Evolutionary conservation across 2,329 filamentous ascomycete genomes (phyloP), one percentile per base, ranked within the genome.

Genomic region (Chaetomium strumarium): DNA sequence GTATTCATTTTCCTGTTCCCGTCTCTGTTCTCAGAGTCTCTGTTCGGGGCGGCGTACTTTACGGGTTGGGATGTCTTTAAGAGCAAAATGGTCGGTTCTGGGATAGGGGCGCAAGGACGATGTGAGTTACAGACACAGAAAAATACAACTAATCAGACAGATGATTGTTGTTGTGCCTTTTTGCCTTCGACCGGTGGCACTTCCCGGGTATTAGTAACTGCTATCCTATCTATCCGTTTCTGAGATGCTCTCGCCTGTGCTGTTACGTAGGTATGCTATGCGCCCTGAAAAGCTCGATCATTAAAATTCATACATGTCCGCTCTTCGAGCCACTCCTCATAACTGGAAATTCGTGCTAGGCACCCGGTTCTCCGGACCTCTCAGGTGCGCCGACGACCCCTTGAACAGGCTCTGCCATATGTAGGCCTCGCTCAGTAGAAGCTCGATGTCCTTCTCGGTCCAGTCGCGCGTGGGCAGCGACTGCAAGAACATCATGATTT

Each of bases 401-500:
- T 95, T 90, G 72, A 96, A 99, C 41, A 99, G 75, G 66, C 89
- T 96, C 73, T 99, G 91, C 95, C 93, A 99, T 59, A 99, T 96
- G 64, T 93, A 99, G 3, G 93, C 93, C 72, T 99, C 93, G 66
- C 90, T 96, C 40, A 99, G 77, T 50, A 99, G 75, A 53, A 99
- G 78, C 69, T 97, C 93, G 63, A 99, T 95, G 66, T 99, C 93
- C 73, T 97, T 97, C 67, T 96, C 93, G 1, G 90, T 96, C 93
- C 93, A 99, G 50, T 86, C 81, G 62, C 87, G 86, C 7, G 95
- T 99, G 3, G 95, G 93, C 52, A 99, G 74, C 41, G 90, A 88
- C 72, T 99, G 93, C 50, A 99, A 74, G 67, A 99, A 99, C 92
- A 99, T 99, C 91, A 99, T 96, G 55, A 96, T 86, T 69, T 96